A percentile compares a stretch with the other conserved stretches of the same genome.
Conservation (phyloP, 2,329 filamentous ascomycete species). For the Talaromyces atroroseus region DNA sequence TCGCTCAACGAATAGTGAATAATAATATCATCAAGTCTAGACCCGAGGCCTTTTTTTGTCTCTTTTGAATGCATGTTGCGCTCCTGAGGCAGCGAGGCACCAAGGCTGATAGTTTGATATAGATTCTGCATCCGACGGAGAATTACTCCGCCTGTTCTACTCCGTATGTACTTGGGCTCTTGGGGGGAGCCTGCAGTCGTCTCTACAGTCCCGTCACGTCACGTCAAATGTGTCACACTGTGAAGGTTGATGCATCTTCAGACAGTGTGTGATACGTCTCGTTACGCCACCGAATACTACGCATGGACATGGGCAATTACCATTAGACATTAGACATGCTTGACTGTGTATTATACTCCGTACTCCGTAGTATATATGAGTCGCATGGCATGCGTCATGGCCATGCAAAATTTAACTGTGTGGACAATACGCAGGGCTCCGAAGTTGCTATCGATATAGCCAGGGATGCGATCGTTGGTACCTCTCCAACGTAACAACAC, state of each 20-base stretch:
- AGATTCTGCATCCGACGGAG: not conserved
- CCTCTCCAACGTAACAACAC: not conserved
- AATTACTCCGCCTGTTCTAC: not conserved
- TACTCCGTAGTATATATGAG: too few species aligned
- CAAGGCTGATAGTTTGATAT: too few species aligned
- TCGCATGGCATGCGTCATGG: too few species aligned
- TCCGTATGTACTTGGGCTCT: not conserved
- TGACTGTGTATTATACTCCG: too few species aligned
- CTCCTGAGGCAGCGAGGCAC: not conserved
- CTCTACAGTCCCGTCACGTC: too few species aligned
- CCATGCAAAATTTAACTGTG: too few species aligned
- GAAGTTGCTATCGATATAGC: not conserved
- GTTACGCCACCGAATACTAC: not conserved
- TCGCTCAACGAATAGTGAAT: not conserved
- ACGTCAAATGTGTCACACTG: not conserved
- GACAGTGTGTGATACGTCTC: not conserved
- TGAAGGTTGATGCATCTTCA: not conserved
- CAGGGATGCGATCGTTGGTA: not conserved
- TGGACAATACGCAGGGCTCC: too few species aligned
- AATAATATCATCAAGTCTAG: not conserved
- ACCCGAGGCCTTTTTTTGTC: not conserved
- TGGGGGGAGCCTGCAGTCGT: too few species aligned
- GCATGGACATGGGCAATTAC: not conserved
- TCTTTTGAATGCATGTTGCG: not conserved
- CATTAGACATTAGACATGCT: too few species aligned